Evolutionary conservation across 371 early-diverging fungal genomes (phyloP), one percentile per base, ranked within the genome.

Genomic region (Mucor velutinosus): DNA sequence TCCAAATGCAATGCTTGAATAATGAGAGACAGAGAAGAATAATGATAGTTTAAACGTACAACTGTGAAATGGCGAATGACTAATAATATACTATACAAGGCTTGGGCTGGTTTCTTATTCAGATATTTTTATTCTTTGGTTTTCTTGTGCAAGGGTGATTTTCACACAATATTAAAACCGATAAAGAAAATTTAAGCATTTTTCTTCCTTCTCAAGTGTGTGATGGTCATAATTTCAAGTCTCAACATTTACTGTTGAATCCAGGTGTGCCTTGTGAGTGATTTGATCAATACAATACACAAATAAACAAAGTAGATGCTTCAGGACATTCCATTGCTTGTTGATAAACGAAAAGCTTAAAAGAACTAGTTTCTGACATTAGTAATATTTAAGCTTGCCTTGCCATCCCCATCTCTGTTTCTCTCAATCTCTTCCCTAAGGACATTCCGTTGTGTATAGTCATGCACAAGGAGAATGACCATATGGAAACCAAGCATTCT

Each of bases 391-490:
- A 45, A 45, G 19, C 45, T 45, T 45, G 45, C 37, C 37, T 5
- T 37, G 19, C 23, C 51, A 51, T 51, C 23, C 25, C 25, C 4
- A 37, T 37, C 14, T 37, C 37, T 37, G 37, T 37, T 37, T 37
- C 37, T 37, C 14, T 37, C 37, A 1, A 2, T 30, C 30, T 30
- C n/a, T n/a, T n/a, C n/a, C n/a, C n/a, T n/a, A 7, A 37, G 37
- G 51, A 51, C 51, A 51, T 51, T 51, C 51, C 51, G 51, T 51
- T 51, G 23, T 51, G 11, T 51, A 51, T 51, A 25, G 6, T 23
- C 23, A 51, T 51, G 51, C 51, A 51, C 51, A 51, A 51, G 51
- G 51, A 51, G 51, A 51, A 51, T 51, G 51, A 51, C 25, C 51
- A 25, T 19, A 17, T 45, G 6, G n/a, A n/a, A 45, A 17, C 17